Base-by-base conservation (phyloP, 148 eudicot species). In the Limonium bicolor region DNA sequence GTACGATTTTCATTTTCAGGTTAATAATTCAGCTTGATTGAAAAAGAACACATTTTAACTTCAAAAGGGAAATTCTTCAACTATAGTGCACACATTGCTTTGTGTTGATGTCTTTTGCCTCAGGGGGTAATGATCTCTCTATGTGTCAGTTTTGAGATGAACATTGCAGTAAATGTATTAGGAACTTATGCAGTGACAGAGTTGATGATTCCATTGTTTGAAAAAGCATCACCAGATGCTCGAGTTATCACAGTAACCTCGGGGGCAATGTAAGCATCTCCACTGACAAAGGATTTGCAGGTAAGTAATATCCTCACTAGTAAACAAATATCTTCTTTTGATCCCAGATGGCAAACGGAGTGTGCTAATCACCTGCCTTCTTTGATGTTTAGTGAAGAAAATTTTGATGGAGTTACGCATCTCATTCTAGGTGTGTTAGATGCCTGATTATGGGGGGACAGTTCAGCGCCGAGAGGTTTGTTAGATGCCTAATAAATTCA, bases 11-110 rank as follows among this genome's bases (percentile, higher is more conserved):
- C n/a, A n/a, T n/a, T n/a, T n/a, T 30, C 36, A 86, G 96, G 86
- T 86, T 18, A 86, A 86, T 63, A 86, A 86, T 64, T 88, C 94
- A 94, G 96, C 24, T 6, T 78, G 60, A 58, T 86, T 7, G 88
- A 86, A 62, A 47, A 56, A 31, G 56, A 53, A 0, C 77, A 80
- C 51, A 20, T 50, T 18, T 48, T 54, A 29, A 78, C 88, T 48
- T 50, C 88, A 36, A 88, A 78, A 76, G 94, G 94, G 96, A 78
- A 76, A 18, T 38, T 27, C 32, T 7, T 16, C 15, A 12, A 4
- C 22, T 45, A 26, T 2, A 4, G 13, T 37, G 26, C 0, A 6
- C 20, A 22, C 0, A 19, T 47, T 15, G 2, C 36, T 6, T 37
- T 30, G 21, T 36, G 29, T 10, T 35, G 39, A 26, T 56, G 7